Evolutionary conservation across 805 yeast species (phyloP).

Genomic region (Clavispora phyllophila): DNA sequence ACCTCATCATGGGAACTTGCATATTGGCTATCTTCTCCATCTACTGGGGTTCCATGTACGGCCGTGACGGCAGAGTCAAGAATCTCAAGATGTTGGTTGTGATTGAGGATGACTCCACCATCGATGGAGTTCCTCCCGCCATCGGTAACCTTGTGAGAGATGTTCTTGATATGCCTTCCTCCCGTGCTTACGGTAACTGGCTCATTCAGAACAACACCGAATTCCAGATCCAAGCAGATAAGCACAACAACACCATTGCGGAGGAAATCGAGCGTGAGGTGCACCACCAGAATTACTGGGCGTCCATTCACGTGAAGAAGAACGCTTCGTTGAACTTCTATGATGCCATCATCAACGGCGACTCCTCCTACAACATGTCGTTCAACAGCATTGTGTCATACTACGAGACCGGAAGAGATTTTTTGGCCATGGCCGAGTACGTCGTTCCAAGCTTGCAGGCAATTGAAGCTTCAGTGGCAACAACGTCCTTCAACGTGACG

Average conservation of each 20-base stretch:
- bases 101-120: conserved; percentile 26
- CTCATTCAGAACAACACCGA: conserved; percentile 22
- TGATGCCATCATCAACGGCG: conserved; percentile 36
- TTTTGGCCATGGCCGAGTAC: conserved; percentile 40
- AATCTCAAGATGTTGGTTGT: conserved; percentile 37
- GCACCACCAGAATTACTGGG: conserved; percentile 59
- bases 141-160: conserved; percentile 23
- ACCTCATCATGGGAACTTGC: conserved; percentile 28
- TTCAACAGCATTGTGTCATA: conserved; percentile 31
- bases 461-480: conserved; percentile 30
- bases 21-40: conserved; percentile 38
- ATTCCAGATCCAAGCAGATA: conserved; percentile 24
- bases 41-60: conserved; percentile 46
- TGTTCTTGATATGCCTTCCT: conserved; percentile 13
- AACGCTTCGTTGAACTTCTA: conserved; percentile 41
- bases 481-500: conserved; percentile 19
- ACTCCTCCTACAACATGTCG: conserved; percentile 25
- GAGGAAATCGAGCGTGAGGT: conserved; percentile 41
- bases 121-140: conserved; percentile 20
- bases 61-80: conserved; percentile 21
- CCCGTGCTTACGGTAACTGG: conserved; percentile 33
- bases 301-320: conserved; percentile 47
- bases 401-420: conserved; percentile 65
- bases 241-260: conserved; percentile 20
- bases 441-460: conserved; percentile 35